These are phyloP conservation scores for Myxozyma udenii DNA, from an alignment of 805 yeast species.

Conservation along the genomic window DNA sequence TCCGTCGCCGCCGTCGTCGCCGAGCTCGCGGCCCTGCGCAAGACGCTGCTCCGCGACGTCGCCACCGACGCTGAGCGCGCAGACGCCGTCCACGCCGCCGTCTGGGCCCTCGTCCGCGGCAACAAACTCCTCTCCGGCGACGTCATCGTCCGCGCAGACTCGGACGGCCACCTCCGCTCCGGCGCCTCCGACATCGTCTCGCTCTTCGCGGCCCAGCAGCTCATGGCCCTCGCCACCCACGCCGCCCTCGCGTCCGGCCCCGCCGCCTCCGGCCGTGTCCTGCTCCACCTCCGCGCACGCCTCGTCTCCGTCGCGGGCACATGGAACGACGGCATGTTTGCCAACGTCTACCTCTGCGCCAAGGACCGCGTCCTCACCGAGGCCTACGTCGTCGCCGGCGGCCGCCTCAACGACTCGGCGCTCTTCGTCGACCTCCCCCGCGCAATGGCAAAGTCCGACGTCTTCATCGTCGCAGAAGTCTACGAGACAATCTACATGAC, in stretches of 20 bases:
- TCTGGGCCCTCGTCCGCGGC: slow-evolving; percentile 36
- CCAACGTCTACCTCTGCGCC: slow-evolving; percentile 60
- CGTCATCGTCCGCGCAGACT: slow-evolving; percentile 36
- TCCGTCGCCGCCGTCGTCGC: slow-evolving; percentile 31
- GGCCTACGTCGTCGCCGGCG: slow-evolving; percentile 61
- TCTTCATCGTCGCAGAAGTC: slow-evolving; percentile 71
- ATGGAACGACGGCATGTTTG: slow-evolving; percentile 39
- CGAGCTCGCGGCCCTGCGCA: slow-evolving; percentile 34
- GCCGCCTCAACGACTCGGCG: slow-evolving; percentile 41
- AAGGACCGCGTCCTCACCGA: slow-evolving; percentile 66
- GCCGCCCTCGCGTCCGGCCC: neutral
- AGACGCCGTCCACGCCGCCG: slow-evolving; percentile 34
- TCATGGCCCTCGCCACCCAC: slow-evolving; percentile 57
- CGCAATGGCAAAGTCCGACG: slow-evolving; percentile 54
- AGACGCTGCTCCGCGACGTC: slow-evolving; percentile 32
- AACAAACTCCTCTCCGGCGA: slow-evolving; percentile 37
- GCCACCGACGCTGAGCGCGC: slow-evolving; percentile 34
- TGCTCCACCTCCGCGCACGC: slow-evolving; percentile 71
- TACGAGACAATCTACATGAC: slow-evolving; percentile 47
- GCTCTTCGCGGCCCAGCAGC: slow-evolving; percentile 64
- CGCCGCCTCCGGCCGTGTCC: slow-evolving; percentile 27
- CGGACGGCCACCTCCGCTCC: slow-evolving; percentile 34
- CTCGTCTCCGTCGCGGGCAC: slow-evolving; percentile 49
- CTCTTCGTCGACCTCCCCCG: slow-evolving; percentile 73
- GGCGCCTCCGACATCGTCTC: slow-evolving; percentile 47